Evolutionary conservation across 306 rosid species (phyloP).

Genomic region (Cicer pinnatifidum): DNA sequence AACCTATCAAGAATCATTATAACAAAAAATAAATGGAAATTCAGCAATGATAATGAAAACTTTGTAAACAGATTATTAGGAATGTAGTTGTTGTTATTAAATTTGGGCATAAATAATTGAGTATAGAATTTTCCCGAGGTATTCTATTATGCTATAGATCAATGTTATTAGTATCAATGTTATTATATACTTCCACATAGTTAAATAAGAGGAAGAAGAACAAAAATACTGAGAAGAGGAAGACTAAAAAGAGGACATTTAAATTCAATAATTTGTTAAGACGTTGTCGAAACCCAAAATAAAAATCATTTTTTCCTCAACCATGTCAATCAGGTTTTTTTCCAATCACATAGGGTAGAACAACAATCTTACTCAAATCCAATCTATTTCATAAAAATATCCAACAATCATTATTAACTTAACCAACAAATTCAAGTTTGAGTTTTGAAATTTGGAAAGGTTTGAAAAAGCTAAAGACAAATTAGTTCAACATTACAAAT

Average conservation of each 20-base stretch:
- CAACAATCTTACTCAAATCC: slow-evolving; percentile 7
- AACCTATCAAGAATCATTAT: slow-evolving; percentile 55
- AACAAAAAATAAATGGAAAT: slow-evolving; percentile 29
- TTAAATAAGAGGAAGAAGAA: too few species aligned
- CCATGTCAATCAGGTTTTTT: not conserved
- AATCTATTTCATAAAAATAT: not conserved
- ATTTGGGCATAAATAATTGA: slow-evolving; percentile 7
- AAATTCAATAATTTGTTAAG: slow-evolving; percentile 9
- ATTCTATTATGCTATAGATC: slow-evolving; percentile 16
- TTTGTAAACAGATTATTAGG: slow-evolving; percentile 10
- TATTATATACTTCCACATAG: not conserved
- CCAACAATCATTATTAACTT: not conserved
- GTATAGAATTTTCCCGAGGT: slow-evolving; percentile 14
- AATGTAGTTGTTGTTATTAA: not conserved
- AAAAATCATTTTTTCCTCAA: not conserved
- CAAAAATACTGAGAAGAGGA: not conserved
- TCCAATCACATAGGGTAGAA: not conserved
- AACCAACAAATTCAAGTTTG: slow-evolving; percentile 31
- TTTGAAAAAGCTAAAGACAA: slow-evolving; percentile 3
- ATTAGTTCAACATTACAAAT: slow-evolving; percentile 1
- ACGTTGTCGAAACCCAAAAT: not conserved
- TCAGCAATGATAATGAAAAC: not conserved
- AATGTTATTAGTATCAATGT: not conserved
- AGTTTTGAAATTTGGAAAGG: slow-evolving; percentile 15
- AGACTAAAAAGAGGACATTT: not conserved